Evolutionary conservation across 2,329 filamentous ascomycete species (phyloP).

Genomic region (Aspergillus sp.): DNA sequence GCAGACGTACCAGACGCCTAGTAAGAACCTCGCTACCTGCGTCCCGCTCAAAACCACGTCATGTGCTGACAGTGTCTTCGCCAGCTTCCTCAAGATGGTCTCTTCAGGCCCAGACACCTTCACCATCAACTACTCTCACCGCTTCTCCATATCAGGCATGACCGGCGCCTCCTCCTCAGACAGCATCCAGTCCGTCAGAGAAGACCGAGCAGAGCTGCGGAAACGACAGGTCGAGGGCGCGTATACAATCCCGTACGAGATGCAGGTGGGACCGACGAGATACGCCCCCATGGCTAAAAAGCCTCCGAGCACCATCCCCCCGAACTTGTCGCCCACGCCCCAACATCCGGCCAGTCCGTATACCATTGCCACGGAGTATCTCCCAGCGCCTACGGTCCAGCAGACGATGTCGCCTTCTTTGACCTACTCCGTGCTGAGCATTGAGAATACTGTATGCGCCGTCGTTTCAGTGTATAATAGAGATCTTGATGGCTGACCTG

Average conservation of each 20-base stretch:
- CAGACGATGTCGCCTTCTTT: slow-evolving; percentile 53
- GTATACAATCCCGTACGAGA: slow-evolving; percentile 51
- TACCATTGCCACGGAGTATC: slow-evolving; percentile 50
- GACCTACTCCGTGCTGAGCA: slow-evolving; percentile 52
- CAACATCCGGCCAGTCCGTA: slow-evolving; percentile 58
- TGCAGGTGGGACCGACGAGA: slow-evolving; percentile 55
- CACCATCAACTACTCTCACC: slow-evolving; percentile 59
- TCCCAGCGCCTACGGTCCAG: slow-evolving; percentile 46
- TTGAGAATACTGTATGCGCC: slow-evolving; percentile 59
- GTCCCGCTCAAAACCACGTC: not conserved
- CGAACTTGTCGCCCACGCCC: slow-evolving; percentile 46
- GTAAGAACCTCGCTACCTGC: slow-evolving; percentile 37
- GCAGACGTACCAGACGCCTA: slow-evolving; percentile 55
- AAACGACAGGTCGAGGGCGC: slow-evolving; percentile 30
- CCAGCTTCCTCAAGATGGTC: slow-evolving; percentile 56
- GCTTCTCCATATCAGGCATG: slow-evolving; percentile 66
- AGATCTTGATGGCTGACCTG: not conserved
- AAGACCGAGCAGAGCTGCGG: slow-evolving; percentile 22
- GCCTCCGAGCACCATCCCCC: slow-evolving; percentile 60
- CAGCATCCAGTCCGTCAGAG: slow-evolving; percentile 29
- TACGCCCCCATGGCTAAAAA: slow-evolving; percentile 62
- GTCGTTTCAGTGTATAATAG: not conserved
- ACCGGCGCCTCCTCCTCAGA: slow-evolving; percentile 55
- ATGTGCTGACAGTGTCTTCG: not conserved
- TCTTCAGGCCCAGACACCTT: slow-evolving; percentile 54